Conservation (phyloP, 208 protist genomes). For the Leishmania braziliensis region DNA sequence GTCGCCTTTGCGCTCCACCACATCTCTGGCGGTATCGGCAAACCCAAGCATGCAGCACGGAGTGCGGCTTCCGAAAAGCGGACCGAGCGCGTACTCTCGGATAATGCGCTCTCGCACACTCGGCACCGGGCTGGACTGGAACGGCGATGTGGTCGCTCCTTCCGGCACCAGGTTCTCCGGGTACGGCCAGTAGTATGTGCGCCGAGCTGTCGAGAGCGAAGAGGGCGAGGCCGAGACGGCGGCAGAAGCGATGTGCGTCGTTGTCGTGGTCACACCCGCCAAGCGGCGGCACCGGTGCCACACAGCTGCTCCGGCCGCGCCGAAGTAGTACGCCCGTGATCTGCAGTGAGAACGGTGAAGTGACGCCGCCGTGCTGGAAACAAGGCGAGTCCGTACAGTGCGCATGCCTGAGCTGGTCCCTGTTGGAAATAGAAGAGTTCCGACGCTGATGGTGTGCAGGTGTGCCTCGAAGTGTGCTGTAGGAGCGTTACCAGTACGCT, state of each 20-base stretch:
- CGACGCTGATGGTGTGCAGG: background rate
- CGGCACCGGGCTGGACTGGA: constrained; percentile 76
- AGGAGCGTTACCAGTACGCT: background rate
- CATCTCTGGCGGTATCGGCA: constrained; percentile 21
- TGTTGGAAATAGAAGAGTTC: background rate
- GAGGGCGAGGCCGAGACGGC: background rate
- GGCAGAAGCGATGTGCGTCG: background rate
- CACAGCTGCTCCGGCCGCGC: background rate
- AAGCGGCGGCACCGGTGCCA: background rate
- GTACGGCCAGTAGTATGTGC: constrained; percentile 79
- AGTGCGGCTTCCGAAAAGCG: constrained; percentile 65
- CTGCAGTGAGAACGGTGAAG: background rate
- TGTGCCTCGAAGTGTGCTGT: background rate
- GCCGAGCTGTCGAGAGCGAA: constrained; percentile 20
- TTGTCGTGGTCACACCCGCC: background rate
- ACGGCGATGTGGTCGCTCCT: constrained; percentile 51
- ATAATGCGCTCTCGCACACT: constrained; percentile 62
- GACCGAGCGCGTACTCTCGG: constrained; percentile 75
- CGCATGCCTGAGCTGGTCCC: background rate
- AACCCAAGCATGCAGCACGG: constrained; percentile 73
- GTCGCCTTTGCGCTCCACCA: constrained; percentile 34
- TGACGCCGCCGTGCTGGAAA: background rate
- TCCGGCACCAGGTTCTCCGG: constrained; percentile 80
- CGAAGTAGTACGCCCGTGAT: background rate
- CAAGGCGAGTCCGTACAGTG: background rate